Percentiles rank a stretch among this genome's conserved stretches.
Conservation (phyloP, 164 flowering plant species). For the Malania oleifera region DNA sequence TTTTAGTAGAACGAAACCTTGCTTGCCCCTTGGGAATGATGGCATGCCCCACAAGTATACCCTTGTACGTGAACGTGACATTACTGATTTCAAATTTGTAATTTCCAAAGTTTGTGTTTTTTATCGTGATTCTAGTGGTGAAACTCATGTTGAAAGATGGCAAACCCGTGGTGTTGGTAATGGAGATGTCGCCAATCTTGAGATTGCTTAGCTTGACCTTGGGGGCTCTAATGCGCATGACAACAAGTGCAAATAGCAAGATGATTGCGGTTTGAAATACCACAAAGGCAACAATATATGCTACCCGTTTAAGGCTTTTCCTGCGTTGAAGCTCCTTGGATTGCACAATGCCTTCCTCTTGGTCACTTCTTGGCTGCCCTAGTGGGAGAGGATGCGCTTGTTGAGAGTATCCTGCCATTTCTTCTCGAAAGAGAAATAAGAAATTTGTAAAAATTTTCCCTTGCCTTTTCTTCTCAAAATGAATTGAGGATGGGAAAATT, state of each 20-base stretch:
- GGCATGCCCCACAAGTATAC: slow-evolving; percentile 2
- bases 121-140: slow-evolving; percentile 12
- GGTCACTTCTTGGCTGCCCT: too few relatives aligned
- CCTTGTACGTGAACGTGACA: slow-evolving; percentile 16
- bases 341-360: too few relatives aligned
- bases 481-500: too few relatives aligned
- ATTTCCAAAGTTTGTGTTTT: slow-evolving; percentile 32
- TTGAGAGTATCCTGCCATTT: too few relatives aligned
- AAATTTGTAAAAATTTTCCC: too few relatives aligned
- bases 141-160: slow-evolving; percentile 19
- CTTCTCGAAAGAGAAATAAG: too few relatives aligned
- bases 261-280: slow-evolving; percentile 14
- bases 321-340: too few relatives aligned
- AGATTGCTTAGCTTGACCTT: slow-evolving; percentile 14
- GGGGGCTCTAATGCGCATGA: slow-evolving; percentile 19
- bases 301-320: slow-evolving; percentile 15
- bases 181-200: slow-evolving; percentile 7
- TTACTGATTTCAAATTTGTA: slow-evolving; percentile 17
- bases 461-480: too few relatives aligned
- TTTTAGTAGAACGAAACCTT: slow-evolving; percentile 1
- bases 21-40: background rate
- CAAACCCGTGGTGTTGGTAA: slow-evolving; percentile 8
- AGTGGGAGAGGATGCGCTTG: too few relatives aligned
- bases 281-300: slow-evolving; percentile 14
- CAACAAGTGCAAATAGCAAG: slow-evolving; percentile 15